Evolutionary conservation across 73 alveolate species (phyloP), one percentile per base, ranked within the genome.

Genomic region (Effrenium voratum): DNA sequence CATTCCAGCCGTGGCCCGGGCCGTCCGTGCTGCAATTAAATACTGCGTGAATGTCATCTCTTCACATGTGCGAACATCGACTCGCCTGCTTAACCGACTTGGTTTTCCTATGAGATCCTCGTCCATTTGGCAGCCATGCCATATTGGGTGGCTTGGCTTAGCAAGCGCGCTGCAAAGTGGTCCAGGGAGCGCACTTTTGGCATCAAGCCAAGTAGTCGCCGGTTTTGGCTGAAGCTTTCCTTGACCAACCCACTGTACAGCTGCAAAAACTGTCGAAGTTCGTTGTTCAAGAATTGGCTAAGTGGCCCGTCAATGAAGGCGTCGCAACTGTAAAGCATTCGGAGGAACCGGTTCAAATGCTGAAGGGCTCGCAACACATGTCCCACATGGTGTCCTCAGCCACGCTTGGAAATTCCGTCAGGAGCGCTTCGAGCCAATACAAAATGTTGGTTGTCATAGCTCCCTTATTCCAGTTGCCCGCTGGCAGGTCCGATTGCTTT

Each of bases 401-500:
- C 34, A 8, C 40, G 5, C n/a, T n/a, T n/a, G 75, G 75, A 32
- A 60, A 32, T 60, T 60, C 30, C 5, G 40, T 36, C 75, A 60
- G 34, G 30, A 60, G 30, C 30, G 16, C 75, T 36, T 24, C 75
- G 40, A 77, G 22, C 60, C 60, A 77, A 60, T 24, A 28, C 44
- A 77, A 1, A 44, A 77, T 44, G 44, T 77, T 77, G 32, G 68
- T 36, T 2, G 86, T 75, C 13, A 75, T 52, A 36, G 86, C 86
- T 2, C 86, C 86, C 36, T 75, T 75, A 44, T 77, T 60, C 88
- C 88, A 75, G 10, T 41, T 34, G 36, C 86, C 86, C 86, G 43
- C 43, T 32, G 75, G 40, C 16, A 6, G 86, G 22, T 22, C 86
- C 86, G 0, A n/a, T n/a, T n/a, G n/a, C n/a, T n/a, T n/a, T n/a